Base-by-base conservation (phyloP, 2,329 filamentous ascomycete species). In the Verticillium klebahnii region DNA sequence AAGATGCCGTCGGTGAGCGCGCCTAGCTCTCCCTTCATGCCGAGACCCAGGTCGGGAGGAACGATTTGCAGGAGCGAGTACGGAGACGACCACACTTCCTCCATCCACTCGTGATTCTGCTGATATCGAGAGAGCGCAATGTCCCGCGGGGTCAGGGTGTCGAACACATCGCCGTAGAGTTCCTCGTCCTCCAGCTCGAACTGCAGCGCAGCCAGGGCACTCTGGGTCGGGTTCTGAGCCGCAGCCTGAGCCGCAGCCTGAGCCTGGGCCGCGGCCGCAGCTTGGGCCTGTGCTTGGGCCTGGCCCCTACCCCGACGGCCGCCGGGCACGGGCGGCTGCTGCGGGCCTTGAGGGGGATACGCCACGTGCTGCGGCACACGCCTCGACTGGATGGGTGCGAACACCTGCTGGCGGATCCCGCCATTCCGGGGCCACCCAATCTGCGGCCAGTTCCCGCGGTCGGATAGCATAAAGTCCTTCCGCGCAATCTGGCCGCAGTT, bases 71-170 rank as follows among this genome's bases (percentile, higher is more conserved):
- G 85, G 64, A 94, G 90, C 29, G 90, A 84, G 72, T 97, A 97
- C 0, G 93, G 92, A 1, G 94, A 98, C 1, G 91, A 92, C 60
- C 98, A 85, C 32, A 99, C 89, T 76, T 99, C 94, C 71, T 98
- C 95, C 92, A 99, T 97, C 95, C 94, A 98, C 74, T 97, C 92
- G 70, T 99, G 94, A 69, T 99, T 96, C 72, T 97, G 93, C 72
- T 89, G 89, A 74, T 97, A 99, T 61, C 95, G 86, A 66, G 88
- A 86, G 63, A 92, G 81, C 68, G 93, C 96, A 64, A 99, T 90
- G 66, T 99, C 95, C 54, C 93, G 86, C 3, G 93, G 93, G 0
- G 92, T 94, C 65, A 97, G 80, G 65, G 92, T 86, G 72, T 99
- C 95, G 70, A 99, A 92, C 89, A 90, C 3, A 90, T 90, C 70